Conservation (phyloP, 805 yeast species). For the Metschnikowia gruessii region DNA sequence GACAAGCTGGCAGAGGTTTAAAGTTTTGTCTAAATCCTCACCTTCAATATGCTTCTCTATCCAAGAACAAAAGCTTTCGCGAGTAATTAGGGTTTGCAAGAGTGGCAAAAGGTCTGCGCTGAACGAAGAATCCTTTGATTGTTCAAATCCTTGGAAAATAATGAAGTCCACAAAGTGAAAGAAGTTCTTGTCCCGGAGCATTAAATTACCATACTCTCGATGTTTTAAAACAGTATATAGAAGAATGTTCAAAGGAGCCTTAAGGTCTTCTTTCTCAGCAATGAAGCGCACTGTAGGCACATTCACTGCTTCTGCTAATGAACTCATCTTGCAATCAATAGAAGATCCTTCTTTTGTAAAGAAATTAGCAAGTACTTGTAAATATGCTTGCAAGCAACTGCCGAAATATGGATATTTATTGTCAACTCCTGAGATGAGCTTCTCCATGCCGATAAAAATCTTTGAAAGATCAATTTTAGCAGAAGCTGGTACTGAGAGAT, state of each 20-base stretch:
- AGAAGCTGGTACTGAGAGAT: conserved; percentile 34
- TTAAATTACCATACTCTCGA: not conserved
- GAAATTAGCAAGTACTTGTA: conserved; percentile 17
- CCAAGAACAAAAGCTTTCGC: conserved; percentile 7
- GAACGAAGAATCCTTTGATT: not conserved
- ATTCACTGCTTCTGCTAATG: conserved; percentile 4
- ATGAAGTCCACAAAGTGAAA: conserved; percentile 7
- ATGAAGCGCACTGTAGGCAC: conserved; percentile 2
- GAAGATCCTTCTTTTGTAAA: not conserved
- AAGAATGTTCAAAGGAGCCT: conserved; percentile 11
- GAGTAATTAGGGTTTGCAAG: conserved; percentile 8
- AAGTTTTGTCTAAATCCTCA: not conserved
- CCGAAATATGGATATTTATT: conserved; percentile 2
- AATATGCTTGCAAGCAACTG: conserved; percentile 12
- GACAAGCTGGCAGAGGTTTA: conserved; percentile 22
- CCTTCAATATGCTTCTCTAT: not conserved
- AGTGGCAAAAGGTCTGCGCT: conserved; percentile 3
- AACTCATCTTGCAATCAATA: not conserved
- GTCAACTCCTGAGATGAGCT: conserved; percentile 4
- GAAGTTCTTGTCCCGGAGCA: not conserved
- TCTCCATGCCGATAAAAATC: conserved; percentile 10
- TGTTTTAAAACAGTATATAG: conserved; percentile 3
- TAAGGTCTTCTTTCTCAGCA: not conserved
- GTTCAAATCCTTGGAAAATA: conserved; percentile 3
- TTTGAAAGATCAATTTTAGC: conserved; percentile 7